phyloP scores from a whole-genome alignment of 2,329 filamentous ascomycete genomes.

The Claviceps pusilla region DNA sequence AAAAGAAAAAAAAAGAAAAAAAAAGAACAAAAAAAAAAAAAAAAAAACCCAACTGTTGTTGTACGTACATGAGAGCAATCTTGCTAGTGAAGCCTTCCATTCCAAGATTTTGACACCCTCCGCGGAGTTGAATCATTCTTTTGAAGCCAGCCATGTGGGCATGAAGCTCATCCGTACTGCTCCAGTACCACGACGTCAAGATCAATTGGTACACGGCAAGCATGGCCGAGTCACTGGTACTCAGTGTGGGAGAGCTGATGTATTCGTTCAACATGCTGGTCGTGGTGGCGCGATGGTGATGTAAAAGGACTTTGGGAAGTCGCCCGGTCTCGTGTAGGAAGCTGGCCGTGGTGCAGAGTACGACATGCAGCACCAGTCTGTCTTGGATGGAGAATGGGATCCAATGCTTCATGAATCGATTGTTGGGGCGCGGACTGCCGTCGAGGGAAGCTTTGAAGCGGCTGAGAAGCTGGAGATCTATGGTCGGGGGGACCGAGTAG shows the following conservation, averaged over 20 bases:
- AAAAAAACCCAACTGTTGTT: background rate
- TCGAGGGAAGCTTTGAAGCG: constrained; percentile 37
- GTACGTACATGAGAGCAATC: constrained; percentile 31
- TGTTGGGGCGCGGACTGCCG: constrained; percentile 28
- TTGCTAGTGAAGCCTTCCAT: constrained; percentile 33
- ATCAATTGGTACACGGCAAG: constrained; percentile 34
- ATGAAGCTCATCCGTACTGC: constrained; percentile 27
- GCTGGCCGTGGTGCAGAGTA: constrained; percentile 35
- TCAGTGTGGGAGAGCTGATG: constrained; percentile 20
- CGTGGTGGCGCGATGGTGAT: constrained; percentile 27
- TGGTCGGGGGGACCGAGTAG: background rate
- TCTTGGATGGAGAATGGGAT: constrained; percentile 33
- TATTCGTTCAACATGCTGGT: constrained; percentile 33
- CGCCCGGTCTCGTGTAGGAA: constrained; percentile 35
- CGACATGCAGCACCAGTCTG: constrained; percentile 32
- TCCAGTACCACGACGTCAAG: constrained; percentile 40
- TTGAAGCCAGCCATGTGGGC: constrained; percentile 32
- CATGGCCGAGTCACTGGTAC: constrained; percentile 30
- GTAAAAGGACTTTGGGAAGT: constrained; percentile 27
- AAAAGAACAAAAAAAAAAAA: background rate
- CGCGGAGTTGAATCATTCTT: constrained; percentile 32
- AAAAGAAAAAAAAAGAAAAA: too few species aligned
- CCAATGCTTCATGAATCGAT: constrained; percentile 32
- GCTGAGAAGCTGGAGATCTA: constrained; percentile 33
- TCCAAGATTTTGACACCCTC: constrained; percentile 30